Conservation (phyloP, 2,329 filamentous ascomycete genomes). For the Sporothrix brasiliensis region DNA sequence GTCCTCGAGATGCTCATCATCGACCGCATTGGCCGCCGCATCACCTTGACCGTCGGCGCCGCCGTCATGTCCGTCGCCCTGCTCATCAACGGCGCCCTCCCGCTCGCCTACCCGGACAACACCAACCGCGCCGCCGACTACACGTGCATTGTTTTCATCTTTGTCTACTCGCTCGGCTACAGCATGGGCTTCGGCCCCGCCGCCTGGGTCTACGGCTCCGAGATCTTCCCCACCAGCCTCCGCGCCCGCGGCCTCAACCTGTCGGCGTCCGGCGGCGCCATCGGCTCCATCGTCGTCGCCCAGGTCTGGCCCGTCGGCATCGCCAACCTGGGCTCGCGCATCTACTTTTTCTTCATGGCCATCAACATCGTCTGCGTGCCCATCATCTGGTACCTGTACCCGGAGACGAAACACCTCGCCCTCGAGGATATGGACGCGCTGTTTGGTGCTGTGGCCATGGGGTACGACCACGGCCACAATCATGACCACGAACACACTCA, state of each 20-base stretch:
- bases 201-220: constrained; percentile 62
- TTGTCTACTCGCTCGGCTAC: constrained; percentile 61
- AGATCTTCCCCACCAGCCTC: constrained; percentile 63
- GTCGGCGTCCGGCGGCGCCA: constrained; percentile 57
- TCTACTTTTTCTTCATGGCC: constrained; percentile 62
- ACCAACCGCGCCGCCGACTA: constrained; percentile 53
- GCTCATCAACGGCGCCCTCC: constrained; percentile 58
- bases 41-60: constrained; percentile 54
- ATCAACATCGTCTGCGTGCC: constrained; percentile 54
- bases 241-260: constrained; percentile 60
- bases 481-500: neutral
- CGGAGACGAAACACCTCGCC: constrained; percentile 55
- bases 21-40: constrained; percentile 54
- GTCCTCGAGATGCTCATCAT: constrained; percentile 61
- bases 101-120: constrained; percentile 55
- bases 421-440: constrained; percentile 53
- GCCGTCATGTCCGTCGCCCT: constrained; percentile 57
- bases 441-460: constrained; percentile 40
- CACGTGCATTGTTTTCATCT: constrained; percentile 58
- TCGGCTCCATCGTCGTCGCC: constrained; percentile 58
- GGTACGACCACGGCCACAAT: neutral
- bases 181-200: constrained; percentile 61
- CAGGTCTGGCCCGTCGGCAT: constrained; percentile 61
- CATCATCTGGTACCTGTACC: constrained; percentile 49
- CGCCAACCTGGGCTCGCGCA: constrained; percentile 52